These are phyloP conservation scores for Saturnispora diversa DNA, from an alignment of 805 yeast genomes.

Conservation along the genomic window DNA sequence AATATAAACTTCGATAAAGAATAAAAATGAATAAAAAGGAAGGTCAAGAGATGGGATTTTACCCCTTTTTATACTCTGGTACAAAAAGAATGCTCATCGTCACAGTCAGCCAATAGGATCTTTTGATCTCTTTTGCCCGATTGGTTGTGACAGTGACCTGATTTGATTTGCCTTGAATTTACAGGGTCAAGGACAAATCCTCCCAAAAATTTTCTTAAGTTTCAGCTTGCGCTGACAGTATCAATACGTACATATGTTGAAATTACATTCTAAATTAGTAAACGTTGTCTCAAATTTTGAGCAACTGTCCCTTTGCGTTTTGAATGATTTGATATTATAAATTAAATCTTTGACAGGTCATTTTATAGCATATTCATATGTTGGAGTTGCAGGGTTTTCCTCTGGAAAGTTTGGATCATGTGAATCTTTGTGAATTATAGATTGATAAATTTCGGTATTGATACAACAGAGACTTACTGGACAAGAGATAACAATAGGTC, in stretches of 20 bases:
- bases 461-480: slow-evolving; percentile 85
- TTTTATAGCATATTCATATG: slow-evolving; percentile 4
- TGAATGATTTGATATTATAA: slow-evolving; percentile 37
- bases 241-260: slow-evolving; percentile 25
- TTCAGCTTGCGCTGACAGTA: too few relatives aligned
- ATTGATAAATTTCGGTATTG: slow-evolving; percentile 45
- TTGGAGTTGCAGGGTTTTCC: slow-evolving; percentile 5
- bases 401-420: background rate
- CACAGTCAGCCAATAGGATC: too few relatives aligned
- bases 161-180: too few relatives aligned
- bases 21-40: too few relatives aligned
- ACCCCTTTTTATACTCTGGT: too few relatives aligned
- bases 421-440: slow-evolving; percentile 1
- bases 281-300: slow-evolving; percentile 47
- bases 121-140: too few relatives aligned
- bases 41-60: too few relatives aligned
- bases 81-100: too few relatives aligned
- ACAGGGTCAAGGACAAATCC: background rate
- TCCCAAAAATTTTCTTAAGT: slow-evolving; percentile 9
- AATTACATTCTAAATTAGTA: slow-evolving; percentile 40
- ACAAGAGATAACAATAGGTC: slow-evolving; percentile 75
- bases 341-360: slow-evolving; percentile 33
- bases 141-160: too few relatives aligned
- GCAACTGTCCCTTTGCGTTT: slow-evolving; percentile 52
- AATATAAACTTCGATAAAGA: too few relatives aligned